A percentile compares a stretch with the other conserved stretches of the same genome.
phyloP scores from a whole-genome alignment of 164 flowering plant genomes.

The Litsea cubeba region DNA sequence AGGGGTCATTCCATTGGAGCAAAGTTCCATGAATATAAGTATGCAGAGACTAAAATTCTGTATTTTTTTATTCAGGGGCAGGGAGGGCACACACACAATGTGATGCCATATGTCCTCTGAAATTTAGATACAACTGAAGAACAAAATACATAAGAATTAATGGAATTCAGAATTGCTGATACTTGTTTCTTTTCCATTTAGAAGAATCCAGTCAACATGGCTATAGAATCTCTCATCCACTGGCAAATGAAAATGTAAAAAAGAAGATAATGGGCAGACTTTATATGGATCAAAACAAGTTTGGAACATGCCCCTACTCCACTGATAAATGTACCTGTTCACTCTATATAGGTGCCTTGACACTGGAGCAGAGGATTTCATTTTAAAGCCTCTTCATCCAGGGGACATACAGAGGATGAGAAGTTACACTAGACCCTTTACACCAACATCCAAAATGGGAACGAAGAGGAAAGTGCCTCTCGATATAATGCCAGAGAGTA shows the following conservation, averaged over 20 bases:
- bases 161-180: neutral
- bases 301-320: too few relatives aligned
- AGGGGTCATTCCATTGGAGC: too few relatives aligned
- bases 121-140: neutral
- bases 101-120: neutral
- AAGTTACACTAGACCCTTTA: slow-evolving; percentile 14
- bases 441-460: slow-evolving; percentile 13
- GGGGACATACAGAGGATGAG: slow-evolving; percentile 16
- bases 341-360: slow-evolving; percentile 19
- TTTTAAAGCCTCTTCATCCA: slow-evolving; percentile 20
- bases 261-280: neutral
- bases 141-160: neutral
- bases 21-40: too few relatives aligned
- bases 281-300: neutral
- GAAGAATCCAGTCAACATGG: neutral
- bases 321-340: too few relatives aligned
- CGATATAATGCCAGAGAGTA: slow-evolving; percentile 21
- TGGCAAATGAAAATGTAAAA: neutral
- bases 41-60: too few relatives aligned
- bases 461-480: slow-evolving; percentile 21
- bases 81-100: neutral
- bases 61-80: too few relatives aligned
- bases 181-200: neutral
- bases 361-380: slow-evolving; percentile 29
- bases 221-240: neutral